Evolutionary conservation across 306 rosid genomes (phyloP), one percentile per base, ranked within the genome.

Genomic region (Quercus bicolor): DNA sequence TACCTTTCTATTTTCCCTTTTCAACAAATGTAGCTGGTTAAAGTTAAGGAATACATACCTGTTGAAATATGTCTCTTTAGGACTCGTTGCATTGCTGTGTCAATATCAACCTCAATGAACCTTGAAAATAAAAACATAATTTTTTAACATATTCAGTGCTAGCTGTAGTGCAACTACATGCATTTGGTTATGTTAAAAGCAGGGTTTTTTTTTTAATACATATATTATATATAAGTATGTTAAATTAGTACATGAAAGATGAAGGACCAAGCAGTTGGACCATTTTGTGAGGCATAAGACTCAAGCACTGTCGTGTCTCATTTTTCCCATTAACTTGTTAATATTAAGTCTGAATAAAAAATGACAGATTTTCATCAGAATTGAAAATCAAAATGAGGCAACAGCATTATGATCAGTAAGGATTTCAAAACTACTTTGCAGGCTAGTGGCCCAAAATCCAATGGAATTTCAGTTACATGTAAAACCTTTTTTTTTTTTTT

Each of bases 1-100:
- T 51, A 69, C 54, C 31, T 61, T 72, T 73, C 74, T 56, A 66
- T 43, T 28, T 40, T 54, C 52, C 51, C 28, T 56, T 68, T 70
- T 19, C 13, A 37, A 40, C 52, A 19, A n/a, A 69, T 40, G 71
- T 12, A 82, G 81, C 21, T 37, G 71, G 66, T 55, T 51, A 62
- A 51, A 74, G 23, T 51, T 48, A 23, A 9, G 53, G 66, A 72
- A 52, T 24, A 59, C 40, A 70, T 89, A 92, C 98, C 98, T 24
- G 97, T 91, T 71, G 90, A 88, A 82, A 92, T 85, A 64, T 95
- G 98, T 87, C 98, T 91, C 75, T 81, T 91, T 56, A 90, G 72
- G 61, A 92, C 98, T 74, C 98, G 90, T 51, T 89, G 89, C 98
- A 95, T 91, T 48, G 98, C 85, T 68, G 83, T 90, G 78, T 91